Evolutionary conservation across 2,329 filamentous ascomycete genomes (phyloP).

Genomic region (Botrytis fabae): DNA sequence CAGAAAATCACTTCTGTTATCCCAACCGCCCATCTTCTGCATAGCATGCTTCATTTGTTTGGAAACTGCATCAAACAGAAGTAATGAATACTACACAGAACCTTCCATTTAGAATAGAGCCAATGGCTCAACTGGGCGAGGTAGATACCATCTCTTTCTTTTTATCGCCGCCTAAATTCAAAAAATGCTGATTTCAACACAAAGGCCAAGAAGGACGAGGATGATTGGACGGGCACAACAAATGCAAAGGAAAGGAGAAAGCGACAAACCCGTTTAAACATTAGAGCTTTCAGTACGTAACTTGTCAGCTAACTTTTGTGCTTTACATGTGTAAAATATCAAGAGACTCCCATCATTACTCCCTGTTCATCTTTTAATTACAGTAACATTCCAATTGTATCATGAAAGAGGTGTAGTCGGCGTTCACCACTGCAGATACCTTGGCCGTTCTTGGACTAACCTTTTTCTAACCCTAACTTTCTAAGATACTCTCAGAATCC

Average conservation of each 20-base stretch:
- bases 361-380: not conserved
- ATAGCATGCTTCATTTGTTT: not conserved
- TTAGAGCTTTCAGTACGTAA: not conserved
- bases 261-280: not conserved
- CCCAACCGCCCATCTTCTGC: not conserved
- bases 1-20: not conserved
- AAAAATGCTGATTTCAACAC: not conserved
- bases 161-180: not conserved
- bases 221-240: not conserved
- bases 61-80: not conserved
- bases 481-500: not conserved
- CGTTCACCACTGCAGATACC: not conserved
- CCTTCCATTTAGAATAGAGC: not conserved
- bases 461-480: not conserved
- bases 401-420: not conserved
- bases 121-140: not conserved
- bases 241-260: not conserved
- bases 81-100: not conserved
- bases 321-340: not conserved
- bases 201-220: not conserved
- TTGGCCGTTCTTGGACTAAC: not conserved
- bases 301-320: not conserved
- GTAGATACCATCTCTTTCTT: not conserved
- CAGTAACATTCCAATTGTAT: not conserved
- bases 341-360: not conserved